Conservation (phyloP, 106 monocot species). For the Dendrobium catenatum region DNA sequence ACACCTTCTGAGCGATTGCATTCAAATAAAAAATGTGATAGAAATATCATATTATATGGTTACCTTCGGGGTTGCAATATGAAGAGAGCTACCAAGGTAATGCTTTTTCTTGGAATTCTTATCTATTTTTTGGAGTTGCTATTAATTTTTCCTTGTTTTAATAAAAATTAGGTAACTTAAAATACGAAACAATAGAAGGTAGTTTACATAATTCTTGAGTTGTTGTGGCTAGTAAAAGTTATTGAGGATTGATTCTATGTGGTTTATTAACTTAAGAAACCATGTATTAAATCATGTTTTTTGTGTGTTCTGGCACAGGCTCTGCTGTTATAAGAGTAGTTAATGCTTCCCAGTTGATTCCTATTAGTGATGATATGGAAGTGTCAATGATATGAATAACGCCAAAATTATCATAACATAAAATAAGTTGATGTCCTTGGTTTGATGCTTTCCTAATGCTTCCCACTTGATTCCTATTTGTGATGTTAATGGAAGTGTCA, state of each 20-base stretch:
- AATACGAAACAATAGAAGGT: background rate
- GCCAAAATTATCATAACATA: background rate
- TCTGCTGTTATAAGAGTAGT: background rate
- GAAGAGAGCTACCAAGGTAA: conserved; percentile 83
- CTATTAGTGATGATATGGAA: too few species aligned
- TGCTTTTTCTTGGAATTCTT: conserved; percentile 3
- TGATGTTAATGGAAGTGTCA: background rate
- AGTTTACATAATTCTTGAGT: background rate
- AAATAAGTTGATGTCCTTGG: background rate
- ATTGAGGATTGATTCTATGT: background rate
- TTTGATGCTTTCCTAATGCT: background rate
- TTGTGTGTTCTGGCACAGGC: background rate
- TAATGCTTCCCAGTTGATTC: background rate
- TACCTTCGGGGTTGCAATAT: conserved; percentile 97
- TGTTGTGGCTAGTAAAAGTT: background rate
- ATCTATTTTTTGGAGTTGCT: background rate
- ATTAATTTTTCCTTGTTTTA: background rate
- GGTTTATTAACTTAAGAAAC: background rate
- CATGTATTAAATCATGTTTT: background rate
- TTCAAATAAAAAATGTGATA: conserved; percentile 75
- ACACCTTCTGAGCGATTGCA: conserved; percentile 70
- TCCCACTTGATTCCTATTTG: background rate
- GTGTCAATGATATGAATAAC: too few species aligned
- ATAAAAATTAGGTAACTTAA: background rate
- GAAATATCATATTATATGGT: conserved; percentile 93